Base-by-base conservation (phyloP, 345 rosid genomes). In the Gossypium rotundifolium region DNA sequence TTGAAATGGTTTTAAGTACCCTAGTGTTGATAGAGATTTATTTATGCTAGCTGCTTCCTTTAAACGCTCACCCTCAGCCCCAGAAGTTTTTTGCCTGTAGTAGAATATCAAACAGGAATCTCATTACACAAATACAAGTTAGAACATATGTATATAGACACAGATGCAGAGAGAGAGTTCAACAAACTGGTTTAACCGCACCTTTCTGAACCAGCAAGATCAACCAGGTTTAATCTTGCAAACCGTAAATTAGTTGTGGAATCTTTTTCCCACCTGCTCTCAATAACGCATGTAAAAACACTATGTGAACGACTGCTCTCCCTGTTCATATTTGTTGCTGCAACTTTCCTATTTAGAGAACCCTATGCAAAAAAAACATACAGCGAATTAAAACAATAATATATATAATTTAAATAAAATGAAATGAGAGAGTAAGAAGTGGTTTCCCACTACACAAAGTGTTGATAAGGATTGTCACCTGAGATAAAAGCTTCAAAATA, bases 201-300 rank as follows among this genome's bases (percentile, higher is more conserved):
- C 98, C 97, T 93, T 81, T 95, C 99, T 69, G 98, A 95, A 69
- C 98, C 98, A 23, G 98, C 98, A 23, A 95, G 98, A 79, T 95
- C 98, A 76, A 91, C 94, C 54, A 95, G 85, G 85, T 93, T 95
- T 73, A 95, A 76, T 83, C 96, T 91, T 55, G 98, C 97, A 87
- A 91, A 95, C 78, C 99, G 84, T 74, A 90, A 76, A 80, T 93
- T 93, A 62, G 93, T 84, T 76, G 94, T 75, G 64, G 98, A 90
- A 82, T 93, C 96, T 59, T 88, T 95, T 81, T 95, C 98, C 99
- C 99, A 91, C 65, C 87, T 86, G 79, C 98, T 93, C 88, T 93
- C 97, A 70, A 95, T 91, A 63, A 86, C 91, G 45, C 99, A 93
- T 10, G 97, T 95, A 74, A 93, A 91, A 71, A 95, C 99, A 80